phyloP scores from a whole-genome alignment of 2,329 filamentous ascomycete genomes.

The Diaporthe eres region DNA sequence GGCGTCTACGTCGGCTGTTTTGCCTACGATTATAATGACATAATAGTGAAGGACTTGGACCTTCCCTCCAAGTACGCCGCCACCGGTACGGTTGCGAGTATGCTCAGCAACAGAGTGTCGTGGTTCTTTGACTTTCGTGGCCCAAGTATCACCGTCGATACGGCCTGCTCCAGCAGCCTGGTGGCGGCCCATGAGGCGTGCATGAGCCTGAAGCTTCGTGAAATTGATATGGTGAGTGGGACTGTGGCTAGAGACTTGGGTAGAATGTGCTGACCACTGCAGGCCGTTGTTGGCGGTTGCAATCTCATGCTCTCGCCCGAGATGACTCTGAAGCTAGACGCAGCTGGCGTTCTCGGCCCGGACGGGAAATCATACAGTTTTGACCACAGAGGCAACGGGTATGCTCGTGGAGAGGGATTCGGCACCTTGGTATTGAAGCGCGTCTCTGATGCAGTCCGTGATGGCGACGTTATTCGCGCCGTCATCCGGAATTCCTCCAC shows the following conservation, averaged over 20 bases:
- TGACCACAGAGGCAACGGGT: slow-evolving; percentile 61
- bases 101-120: slow-evolving; percentile 53
- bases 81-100: slow-evolving; percentile 49
- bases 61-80: slow-evolving; percentile 45
- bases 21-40: slow-evolving; percentile 46
- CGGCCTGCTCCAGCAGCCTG: slow-evolving; percentile 55
- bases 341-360: slow-evolving; percentile 42
- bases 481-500: slow-evolving; percentile 54
- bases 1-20: slow-evolving; percentile 49
- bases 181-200: slow-evolving; percentile 48
- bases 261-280: not conserved
- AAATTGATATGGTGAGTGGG: slow-evolving; percentile 46
- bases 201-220: slow-evolving; percentile 30
- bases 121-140: slow-evolving; percentile 54
- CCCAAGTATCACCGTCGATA: slow-evolving; percentile 54
- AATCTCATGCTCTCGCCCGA: slow-evolving; percentile 44
- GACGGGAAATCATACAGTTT: slow-evolving; percentile 49
- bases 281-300: slow-evolving; percentile 47
- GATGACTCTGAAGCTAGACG: slow-evolving; percentile 41
- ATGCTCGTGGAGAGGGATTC: slow-evolving; percentile 67
- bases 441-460: slow-evolving; percentile 60
- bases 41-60: slow-evolving; percentile 45
- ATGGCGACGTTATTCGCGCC: slow-evolving; percentile 56
- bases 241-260: not conserved
- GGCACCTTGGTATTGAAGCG: slow-evolving; percentile 66